A percentile compares a stretch with the other conserved stretches of the same genome.
phyloP scores from a whole-genome alignment of 768 basidiomycete genomes.

The Amanita brunnescens region DNA sequence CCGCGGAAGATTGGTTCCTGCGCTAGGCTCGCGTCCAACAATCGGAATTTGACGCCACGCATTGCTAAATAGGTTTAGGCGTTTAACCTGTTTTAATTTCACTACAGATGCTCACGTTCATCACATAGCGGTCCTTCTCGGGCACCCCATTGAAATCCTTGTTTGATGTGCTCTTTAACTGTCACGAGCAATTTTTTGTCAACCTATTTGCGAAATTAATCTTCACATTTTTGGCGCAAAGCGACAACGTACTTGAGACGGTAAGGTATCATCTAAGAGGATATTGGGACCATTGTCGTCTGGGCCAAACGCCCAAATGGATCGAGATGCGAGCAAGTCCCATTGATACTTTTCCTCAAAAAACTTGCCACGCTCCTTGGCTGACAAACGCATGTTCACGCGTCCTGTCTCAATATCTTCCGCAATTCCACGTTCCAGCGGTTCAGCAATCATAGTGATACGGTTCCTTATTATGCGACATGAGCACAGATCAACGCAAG shows the following conservation, averaged over 20 bases:
- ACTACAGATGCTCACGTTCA: slow-evolving; percentile 70
- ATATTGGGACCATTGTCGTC: slow-evolving; percentile 94
- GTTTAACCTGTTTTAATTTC: background rate
- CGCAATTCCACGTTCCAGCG: slow-evolving; percentile 89
- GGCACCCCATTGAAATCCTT: slow-evolving; percentile 99
- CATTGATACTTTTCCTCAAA: slow-evolving; percentile 98
- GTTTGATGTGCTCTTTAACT: slow-evolving; percentile 93
- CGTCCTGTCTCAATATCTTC: slow-evolving; percentile 93
- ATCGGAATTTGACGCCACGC: slow-evolving; percentile 96
- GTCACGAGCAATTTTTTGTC: slow-evolving; percentile 88
- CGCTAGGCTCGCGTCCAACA: slow-evolving; percentile 87
- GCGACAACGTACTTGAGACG: slow-evolving; percentile 60
- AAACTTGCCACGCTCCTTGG: slow-evolving; percentile 91
- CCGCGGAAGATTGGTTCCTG: slow-evolving; percentile 97
- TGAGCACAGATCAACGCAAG: slow-evolving; percentile 6
- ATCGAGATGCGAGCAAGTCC: slow-evolving; percentile 94
- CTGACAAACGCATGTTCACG: slow-evolving; percentile 90
- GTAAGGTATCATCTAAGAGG: slow-evolving; percentile 90
- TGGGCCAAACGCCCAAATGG: slow-evolving; percentile 99
- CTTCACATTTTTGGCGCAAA: background rate
- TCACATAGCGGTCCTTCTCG: slow-evolving; percentile 97
- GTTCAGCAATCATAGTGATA: slow-evolving; percentile 98
- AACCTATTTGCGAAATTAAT: slow-evolving; percentile 36
- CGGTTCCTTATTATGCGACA: slow-evolving; percentile 61
- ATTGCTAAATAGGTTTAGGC: slow-evolving; percentile 52